Evolutionary conservation across 306 rosid genomes (phyloP).

Genomic region (Aeschynomene evenia): DNA sequence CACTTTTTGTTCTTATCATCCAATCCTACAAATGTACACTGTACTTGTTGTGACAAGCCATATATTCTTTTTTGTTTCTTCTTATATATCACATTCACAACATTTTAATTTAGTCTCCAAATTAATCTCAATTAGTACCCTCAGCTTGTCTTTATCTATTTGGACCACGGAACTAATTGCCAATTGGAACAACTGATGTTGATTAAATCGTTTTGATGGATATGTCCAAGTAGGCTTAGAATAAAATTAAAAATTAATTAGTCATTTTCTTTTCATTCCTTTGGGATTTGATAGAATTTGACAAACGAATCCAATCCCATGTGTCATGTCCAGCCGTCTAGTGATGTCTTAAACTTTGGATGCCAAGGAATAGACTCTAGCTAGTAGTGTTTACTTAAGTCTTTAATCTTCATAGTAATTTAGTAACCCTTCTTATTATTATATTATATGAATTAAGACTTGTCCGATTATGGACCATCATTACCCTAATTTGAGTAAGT

Average conservation of each 20-base stretch:
- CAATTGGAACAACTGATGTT: not conserved
- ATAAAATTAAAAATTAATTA: not conserved
- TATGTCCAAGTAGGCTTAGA: not conserved
- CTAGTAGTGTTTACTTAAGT: too few relatives aligned
- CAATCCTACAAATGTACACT: not conserved
- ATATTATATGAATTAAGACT: constrained; percentile 31
- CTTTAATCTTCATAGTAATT: not conserved
- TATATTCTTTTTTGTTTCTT: not conserved
- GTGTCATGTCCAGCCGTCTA: constrained; percentile 7
- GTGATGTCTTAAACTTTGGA: constrained; percentile 25
- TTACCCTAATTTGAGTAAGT: constrained; percentile 29
- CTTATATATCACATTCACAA: constrained; percentile 9
- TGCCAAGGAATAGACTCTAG: not conserved
- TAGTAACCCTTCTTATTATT: not conserved
- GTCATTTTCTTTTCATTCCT: constrained; percentile 6
- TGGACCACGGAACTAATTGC: not conserved
- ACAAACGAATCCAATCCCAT: constrained; percentile 30
- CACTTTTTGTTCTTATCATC: not conserved
- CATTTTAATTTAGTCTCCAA: not conserved
- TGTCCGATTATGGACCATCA: constrained; percentile 38
- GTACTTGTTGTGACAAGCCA: not conserved
- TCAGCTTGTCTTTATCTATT: not conserved
- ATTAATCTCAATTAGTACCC: not conserved
- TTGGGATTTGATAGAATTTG: constrained; percentile 6
- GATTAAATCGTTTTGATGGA: not conserved